Base-by-base conservation (phyloP, 306 rosid species). In the Quercus aquifolioides region DNA sequence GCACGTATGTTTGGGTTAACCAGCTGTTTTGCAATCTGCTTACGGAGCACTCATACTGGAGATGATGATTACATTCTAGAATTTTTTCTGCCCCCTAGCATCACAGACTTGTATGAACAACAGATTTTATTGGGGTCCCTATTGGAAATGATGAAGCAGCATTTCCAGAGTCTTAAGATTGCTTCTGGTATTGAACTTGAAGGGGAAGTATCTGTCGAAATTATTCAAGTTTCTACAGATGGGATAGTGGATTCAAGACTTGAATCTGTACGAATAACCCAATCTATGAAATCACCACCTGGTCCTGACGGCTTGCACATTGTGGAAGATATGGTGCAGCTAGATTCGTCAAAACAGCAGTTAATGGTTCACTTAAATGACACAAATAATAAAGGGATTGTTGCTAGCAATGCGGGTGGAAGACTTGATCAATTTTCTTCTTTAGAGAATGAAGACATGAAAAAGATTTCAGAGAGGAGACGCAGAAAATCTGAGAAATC, bases 401-500 rank as follows among this genome's bases (percentile, higher is more conserved):
- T 67, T 33, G 81, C 56, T 78, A 80, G 82, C 12, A 73, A 52
- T 70, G 80, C 73, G 6, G 82, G 60, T 74, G 92, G 80, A 69
- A 81, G 17, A 75, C 78, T 76, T 21, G 74, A 84, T 78, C 84
- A 74, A 26, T 76, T 74, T 63, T 81, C 91, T 75, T 79, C 79
- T 65, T 80, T 75, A 0, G 90, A 83, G 82, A 78, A 78, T 49
- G 87, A 79, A 86, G 94, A 62, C 69, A 67, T 68, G 25, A 89
- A 83, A 84, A 91, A 88, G 86, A 76, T 84, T n/a, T 81, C 94
- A 0, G 87, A 85, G 81, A 92, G 93, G 69, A 94, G 92, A 76
- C 97, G 93, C 14, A 97, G 97, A 51, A 92, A 94, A 87, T 83
- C 97, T 13, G 98, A 94, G 88, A 94, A 94, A 78, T 89, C 97